Percentiles rank a stretch among this genome's conserved stretches.
Conservation (phyloP, 2,329 filamentous ascomycete species). For the Didymosphaeria variabile region DNA sequence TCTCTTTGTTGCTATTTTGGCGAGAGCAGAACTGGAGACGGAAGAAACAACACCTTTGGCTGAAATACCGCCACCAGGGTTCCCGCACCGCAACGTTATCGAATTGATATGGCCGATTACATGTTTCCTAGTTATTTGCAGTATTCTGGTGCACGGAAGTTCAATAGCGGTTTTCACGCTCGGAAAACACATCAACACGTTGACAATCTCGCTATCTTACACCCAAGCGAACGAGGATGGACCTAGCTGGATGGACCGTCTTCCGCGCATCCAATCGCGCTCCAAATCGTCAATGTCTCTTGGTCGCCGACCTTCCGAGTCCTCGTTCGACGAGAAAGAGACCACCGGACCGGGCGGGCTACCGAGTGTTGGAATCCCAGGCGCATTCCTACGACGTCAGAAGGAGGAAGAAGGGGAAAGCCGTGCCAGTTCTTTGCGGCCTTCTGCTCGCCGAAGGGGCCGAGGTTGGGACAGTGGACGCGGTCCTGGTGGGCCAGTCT, state of each 20-base stretch:
- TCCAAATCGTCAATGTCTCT: slow-evolving; percentile 81
- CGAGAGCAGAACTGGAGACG: slow-evolving; percentile 87
- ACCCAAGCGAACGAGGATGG: slow-evolving; percentile 89
- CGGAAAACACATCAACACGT: slow-evolving; percentile 96
- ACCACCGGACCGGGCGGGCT: slow-evolving; percentile 72
- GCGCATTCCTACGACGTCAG: slow-evolving; percentile 82
- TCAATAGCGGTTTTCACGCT: slow-evolving; percentile 97
- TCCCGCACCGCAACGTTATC: slow-evolving; percentile 75
- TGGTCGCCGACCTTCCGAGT: slow-evolving; percentile 66
- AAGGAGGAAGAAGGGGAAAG: slow-evolving; percentile 75
- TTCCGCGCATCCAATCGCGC: slow-evolving; percentile 84
- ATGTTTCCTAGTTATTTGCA: slow-evolving; percentile 91
- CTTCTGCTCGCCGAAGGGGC: slow-evolving; percentile 60
- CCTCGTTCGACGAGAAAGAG: slow-evolving; percentile 67
- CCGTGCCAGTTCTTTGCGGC: slow-evolving; percentile 63
- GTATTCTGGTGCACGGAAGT: slow-evolving; percentile 96
- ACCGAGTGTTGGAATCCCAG: slow-evolving; percentile 74
- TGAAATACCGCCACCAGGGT: slow-evolving; percentile 64
- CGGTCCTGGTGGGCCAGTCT: slow-evolving; percentile 84
- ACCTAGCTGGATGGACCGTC: slow-evolving; percentile 91
- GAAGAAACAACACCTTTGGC: slow-evolving; percentile 77
- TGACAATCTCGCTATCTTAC: slow-evolving; percentile 95
- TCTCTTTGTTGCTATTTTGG: slow-evolving; percentile 93
- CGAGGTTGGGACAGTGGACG: slow-evolving; percentile 77
- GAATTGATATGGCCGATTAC: slow-evolving; percentile 94